phyloP scores from a whole-genome alignment of 2,329 filamentous ascomycete species.

The Stachybotrys echinatus region DNA sequence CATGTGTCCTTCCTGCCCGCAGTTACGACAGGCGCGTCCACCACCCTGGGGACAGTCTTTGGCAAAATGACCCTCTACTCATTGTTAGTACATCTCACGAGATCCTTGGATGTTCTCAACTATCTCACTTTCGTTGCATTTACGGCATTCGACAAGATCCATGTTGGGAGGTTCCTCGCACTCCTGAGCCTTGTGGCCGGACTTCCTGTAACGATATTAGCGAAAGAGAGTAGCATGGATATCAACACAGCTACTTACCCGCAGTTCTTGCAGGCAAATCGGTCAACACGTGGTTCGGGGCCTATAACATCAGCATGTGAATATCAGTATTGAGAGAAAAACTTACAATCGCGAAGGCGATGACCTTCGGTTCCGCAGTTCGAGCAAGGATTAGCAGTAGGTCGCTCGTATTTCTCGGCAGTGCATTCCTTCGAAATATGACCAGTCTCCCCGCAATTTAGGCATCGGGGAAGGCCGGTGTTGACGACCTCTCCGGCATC shows the following conservation, averaged over 20 bases:
- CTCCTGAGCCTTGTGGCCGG: conserved; percentile 44
- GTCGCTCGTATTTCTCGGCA: conserved; percentile 47
- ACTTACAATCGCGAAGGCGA: conserved; percentile 63
- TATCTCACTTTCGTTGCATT: conserved; percentile 55
- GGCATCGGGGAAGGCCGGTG: conserved; percentile 53
- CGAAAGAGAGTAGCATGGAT: conserved; percentile 4
- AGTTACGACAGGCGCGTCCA: conserved; percentile 54
- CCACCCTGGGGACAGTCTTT: conserved; percentile 60
- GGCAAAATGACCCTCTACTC: conserved; percentile 53
- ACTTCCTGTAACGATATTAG: conserved; percentile 28
- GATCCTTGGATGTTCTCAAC: not conserved
- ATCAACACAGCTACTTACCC: conserved; percentile 29
- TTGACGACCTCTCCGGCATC: conserved; percentile 62
- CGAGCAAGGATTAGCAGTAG: conserved; percentile 45
- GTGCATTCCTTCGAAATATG: conserved; percentile 57
- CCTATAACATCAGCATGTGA: conserved; percentile 30
- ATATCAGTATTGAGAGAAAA: not conserved
- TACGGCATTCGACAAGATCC: conserved; percentile 59
- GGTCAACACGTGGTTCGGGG: conserved; percentile 55
- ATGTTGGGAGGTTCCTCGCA: conserved; percentile 58
- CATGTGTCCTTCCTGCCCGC: conserved; percentile 56
- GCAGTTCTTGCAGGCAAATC: conserved; percentile 65
- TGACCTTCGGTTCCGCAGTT: conserved; percentile 62
- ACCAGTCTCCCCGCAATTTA: conserved; percentile 59
- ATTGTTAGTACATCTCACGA: conserved; percentile 6